Evolutionary conservation across 768 basidiomycete genomes (phyloP).

Genomic region (Mycena indigotica): DNA sequence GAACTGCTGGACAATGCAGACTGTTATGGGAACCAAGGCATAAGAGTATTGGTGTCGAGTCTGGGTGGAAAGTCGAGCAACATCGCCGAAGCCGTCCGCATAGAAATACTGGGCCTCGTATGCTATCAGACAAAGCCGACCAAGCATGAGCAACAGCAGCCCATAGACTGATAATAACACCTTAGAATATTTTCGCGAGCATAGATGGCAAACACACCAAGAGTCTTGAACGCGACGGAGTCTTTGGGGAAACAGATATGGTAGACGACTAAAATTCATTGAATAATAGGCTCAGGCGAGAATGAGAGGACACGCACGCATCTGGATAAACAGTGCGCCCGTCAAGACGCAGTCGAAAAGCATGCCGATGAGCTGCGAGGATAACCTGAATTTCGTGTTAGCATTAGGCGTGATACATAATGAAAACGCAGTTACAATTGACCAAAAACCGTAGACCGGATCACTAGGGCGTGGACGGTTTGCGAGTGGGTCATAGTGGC

Average conservation of each 20-base stretch:
- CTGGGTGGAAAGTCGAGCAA: not conserved
- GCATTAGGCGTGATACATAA: too few species aligned
- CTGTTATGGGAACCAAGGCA: not conserved
- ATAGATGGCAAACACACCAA: not conserved
- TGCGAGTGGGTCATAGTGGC: too few species aligned
- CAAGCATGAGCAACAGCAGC: not conserved
- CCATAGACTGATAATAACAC: not conserved
- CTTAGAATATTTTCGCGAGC: not conserved
- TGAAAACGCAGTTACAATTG: too few species aligned
- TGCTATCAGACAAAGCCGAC: not conserved
- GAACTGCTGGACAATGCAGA: not conserved
- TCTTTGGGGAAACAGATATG: not conserved
- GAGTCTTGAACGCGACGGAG: not conserved
- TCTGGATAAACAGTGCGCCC: not conserved
- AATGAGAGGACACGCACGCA: not conserved
- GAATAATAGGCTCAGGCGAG: not conserved
- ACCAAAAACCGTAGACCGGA: too few species aligned
- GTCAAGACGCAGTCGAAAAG: not conserved
- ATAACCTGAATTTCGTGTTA: not conserved
- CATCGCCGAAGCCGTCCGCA: not conserved
- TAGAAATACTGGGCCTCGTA: not conserved
- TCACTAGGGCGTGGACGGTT: too few species aligned
- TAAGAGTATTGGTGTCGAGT: not conserved
- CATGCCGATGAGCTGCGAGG: not conserved
- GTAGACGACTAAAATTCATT: not conserved